A percentile compares a stretch with the other conserved stretches of the same genome.
Evolutionary conservation across 805 yeast species (phyloP).

Genomic region (Wickerhamomyces xylosicus): DNA sequence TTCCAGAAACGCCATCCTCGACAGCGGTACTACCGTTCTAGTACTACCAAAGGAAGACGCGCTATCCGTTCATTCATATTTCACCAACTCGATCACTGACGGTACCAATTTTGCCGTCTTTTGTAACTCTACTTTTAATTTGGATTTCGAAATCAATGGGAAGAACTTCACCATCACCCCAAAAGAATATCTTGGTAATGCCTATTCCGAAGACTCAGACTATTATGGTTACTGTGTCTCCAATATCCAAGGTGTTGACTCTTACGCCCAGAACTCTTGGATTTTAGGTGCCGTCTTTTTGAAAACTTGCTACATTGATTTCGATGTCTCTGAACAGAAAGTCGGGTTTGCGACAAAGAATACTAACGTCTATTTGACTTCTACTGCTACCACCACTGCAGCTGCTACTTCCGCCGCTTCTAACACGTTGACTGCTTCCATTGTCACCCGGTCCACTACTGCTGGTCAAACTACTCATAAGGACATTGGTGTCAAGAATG

Average conservation of each 20-base stretch:
- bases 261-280: constrained; percentile 35
- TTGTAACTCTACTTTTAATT: constrained; percentile 35
- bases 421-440: background rate
- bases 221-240: constrained; percentile 49
- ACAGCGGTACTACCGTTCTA: constrained; percentile 59
- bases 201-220: constrained; percentile 25
- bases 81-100: constrained; percentile 40
- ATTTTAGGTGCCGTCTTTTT: constrained; percentile 56
- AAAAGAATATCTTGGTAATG: constrained; percentile 36
- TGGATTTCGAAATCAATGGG: constrained; percentile 34
- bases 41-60: constrained; percentile 50
- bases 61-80: constrained; percentile 38
- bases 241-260: constrained; percentile 48
- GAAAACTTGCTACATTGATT: constrained; percentile 43
- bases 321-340: constrained; percentile 37
- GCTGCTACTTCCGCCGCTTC: constrained; percentile 1
- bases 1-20: constrained; percentile 39
- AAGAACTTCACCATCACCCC: constrained; percentile 35
- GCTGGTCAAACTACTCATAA: constrained; percentile 1
- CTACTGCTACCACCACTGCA: constrained; percentile 11
- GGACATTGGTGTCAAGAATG: constrained; percentile 5
- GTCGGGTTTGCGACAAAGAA: constrained; percentile 46
- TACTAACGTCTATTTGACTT: constrained; percentile 18
- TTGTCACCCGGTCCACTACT: background rate
- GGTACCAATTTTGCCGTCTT: constrained; percentile 53